phyloP scores from a whole-genome alignment of 208 protist genomes.

The Wallacemonas collosoma region DNA sequence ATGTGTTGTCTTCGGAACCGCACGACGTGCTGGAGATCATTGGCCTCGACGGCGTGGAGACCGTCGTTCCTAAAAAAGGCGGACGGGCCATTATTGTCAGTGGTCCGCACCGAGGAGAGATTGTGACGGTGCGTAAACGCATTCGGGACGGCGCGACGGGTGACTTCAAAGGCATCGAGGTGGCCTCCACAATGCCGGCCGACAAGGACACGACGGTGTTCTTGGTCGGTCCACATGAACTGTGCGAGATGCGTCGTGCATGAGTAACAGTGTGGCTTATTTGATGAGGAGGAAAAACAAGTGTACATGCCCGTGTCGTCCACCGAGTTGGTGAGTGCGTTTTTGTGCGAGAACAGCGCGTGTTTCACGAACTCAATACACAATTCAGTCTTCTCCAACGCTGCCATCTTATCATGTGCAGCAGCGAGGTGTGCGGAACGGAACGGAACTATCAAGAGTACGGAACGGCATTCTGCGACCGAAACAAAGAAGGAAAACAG shows the following conservation, averaged over 20 bases:
- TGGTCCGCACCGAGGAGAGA: constrained; percentile 56
- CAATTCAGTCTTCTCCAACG: no score
- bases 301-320: no score
- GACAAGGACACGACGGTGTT: constrained; percentile 40
- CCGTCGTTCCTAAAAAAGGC: constrained; percentile 72
- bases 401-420: no score
- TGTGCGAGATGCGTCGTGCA: constrained; percentile 39
- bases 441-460: no score
- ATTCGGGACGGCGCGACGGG: constrained; percentile 31
- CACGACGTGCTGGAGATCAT: constrained; percentile 60
- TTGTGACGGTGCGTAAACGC: constrained; percentile 51
- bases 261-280: neutral
- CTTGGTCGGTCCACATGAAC: constrained; percentile 45
- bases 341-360: no score
- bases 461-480: no score
- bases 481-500: no score
- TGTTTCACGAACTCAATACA: no score
- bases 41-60: constrained; percentile 64
- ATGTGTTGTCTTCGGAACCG: neutral
- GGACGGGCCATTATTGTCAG: constrained; percentile 65
- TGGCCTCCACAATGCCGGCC: constrained; percentile 25
- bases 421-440: no score
- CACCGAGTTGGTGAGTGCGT: no score
- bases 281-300: no score
- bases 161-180: constrained; percentile 48